Conservation (phyloP, 2,329 filamentous ascomycete species). For the Magnaporthiopsis poae region DNA sequence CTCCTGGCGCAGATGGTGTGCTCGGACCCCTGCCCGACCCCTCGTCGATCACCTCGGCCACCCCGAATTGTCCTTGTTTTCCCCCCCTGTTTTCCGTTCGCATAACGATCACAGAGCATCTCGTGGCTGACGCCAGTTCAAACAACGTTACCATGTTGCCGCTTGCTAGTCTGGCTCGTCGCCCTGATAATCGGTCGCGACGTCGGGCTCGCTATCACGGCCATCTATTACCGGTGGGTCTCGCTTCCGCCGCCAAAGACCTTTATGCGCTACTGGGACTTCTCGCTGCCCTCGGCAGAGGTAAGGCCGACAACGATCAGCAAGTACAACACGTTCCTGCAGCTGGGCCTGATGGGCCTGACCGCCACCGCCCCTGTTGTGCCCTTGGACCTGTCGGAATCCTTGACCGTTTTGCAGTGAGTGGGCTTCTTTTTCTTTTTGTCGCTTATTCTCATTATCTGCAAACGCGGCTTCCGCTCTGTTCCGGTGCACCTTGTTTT, state of each 20-base stretch:
- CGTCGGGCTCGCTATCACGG: conserved; percentile 68
- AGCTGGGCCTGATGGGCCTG: conserved; percentile 74
- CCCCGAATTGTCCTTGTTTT: neutral
- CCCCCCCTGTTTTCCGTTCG: neutral
- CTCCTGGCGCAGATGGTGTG: neutral
- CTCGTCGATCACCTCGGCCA: neutral
- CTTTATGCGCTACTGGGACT: conserved; percentile 90
- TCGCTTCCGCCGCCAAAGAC: conserved; percentile 90
- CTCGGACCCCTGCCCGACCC: neutral
- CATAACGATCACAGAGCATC: neutral
- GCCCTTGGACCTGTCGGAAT: conserved; percentile 41
- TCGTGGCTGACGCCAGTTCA: neutral
- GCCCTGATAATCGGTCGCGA: conserved; percentile 86
- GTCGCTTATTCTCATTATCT: neutral
- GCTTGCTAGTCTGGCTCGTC: conserved; percentile 63
- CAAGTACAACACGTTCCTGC: conserved; percentile 89
- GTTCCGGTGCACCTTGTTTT: too few species aligned
- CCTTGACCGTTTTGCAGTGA: conserved; percentile 56
- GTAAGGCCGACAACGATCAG: conserved; percentile 75
- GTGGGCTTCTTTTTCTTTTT: conserved; percentile 21
- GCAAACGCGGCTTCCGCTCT: neutral
- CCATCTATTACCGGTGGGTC: conserved; percentile 93
- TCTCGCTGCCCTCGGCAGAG: conserved; percentile 78
- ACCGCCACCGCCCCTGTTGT: conserved; percentile 74
- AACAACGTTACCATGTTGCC: neutral